phyloP scores from a whole-genome alignment of 1,284 basidiomycete genomes.

The Leccinum idahoense region DNA sequence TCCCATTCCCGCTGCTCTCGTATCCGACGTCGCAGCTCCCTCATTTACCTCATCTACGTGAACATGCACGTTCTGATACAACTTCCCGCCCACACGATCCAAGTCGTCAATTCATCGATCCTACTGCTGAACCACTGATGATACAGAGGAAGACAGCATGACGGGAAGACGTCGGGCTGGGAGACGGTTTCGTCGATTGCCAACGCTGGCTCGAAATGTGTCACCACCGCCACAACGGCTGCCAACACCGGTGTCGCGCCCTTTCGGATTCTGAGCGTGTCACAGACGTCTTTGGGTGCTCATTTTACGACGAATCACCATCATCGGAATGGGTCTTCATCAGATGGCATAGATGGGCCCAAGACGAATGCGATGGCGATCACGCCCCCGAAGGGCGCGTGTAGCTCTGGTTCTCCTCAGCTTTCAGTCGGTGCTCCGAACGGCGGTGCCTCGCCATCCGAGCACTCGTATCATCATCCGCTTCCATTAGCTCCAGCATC shows the following conservation, averaged over 20 bases:
- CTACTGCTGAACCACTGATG: too few relatives aligned
- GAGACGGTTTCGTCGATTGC: conserved; percentile 1
- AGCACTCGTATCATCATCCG: conserved; percentile 3
- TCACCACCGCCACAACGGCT: neutral
- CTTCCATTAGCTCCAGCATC: conserved; percentile 11
- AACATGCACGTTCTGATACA: too few relatives aligned
- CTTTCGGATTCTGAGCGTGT: conserved; percentile 23
- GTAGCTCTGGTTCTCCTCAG: neutral
- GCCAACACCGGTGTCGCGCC: conserved; percentile 5
- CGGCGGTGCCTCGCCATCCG: conserved; percentile 6
- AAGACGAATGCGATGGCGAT: conserved; percentile 7
- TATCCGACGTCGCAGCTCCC: too few relatives aligned
- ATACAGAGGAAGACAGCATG: too few relatives aligned
- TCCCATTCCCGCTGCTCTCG: too few relatives aligned
- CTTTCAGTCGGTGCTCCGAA: neutral
- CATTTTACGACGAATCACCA: neutral
- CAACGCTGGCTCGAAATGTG: neutral
- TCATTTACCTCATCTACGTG: too few relatives aligned
- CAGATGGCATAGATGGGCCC: neutral
- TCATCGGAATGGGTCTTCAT: neutral
- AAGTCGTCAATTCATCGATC: too few relatives aligned
- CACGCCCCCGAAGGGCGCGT: conserved; percentile 4
- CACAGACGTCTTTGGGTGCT: conserved; percentile 1
- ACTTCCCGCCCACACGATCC: too few relatives aligned
- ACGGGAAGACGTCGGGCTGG: neutral